phyloP scores from a whole-genome alignment of 495 filamentous ascomycete species.

The Penicillium manginii region DNA sequence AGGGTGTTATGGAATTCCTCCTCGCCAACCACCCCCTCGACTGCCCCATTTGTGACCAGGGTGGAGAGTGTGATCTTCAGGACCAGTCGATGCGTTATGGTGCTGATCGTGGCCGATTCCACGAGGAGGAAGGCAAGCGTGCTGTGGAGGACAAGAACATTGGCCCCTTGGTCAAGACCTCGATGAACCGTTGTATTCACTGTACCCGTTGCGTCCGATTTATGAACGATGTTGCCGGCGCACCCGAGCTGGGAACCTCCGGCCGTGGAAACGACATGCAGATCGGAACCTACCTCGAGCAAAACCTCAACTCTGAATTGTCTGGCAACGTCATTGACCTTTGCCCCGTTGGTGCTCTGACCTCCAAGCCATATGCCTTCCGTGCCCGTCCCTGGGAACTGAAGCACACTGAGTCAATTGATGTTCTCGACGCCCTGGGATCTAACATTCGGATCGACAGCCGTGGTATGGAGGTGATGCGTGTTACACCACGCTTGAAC shows the following conservation, averaged over 20 bases:
- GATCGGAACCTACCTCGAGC: constrained; percentile 96
- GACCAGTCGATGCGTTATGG: constrained; percentile 99
- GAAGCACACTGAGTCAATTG: constrained; percentile 89
- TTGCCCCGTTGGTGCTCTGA: constrained; percentile 94
- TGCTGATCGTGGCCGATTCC: constrained; percentile 92
- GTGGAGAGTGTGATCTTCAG: constrained; percentile 97
- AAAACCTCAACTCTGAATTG: constrained; percentile 86
- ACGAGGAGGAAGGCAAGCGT: constrained; percentile 92
- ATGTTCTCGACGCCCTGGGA: constrained; percentile 89
- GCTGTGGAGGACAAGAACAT: constrained; percentile 99
- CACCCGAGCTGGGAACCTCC: constrained; percentile 89
- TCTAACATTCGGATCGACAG: constrained; percentile 94
- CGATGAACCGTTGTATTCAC: constrained; percentile 99
- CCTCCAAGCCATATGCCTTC: constrained; percentile 97
- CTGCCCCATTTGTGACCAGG: constrained; percentile 98
- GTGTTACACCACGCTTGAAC: constrained; percentile 87
- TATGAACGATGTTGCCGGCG: constrained; percentile 95
- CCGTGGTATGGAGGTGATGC: constrained; percentile 95
- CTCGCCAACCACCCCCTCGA: constrained; percentile 97
- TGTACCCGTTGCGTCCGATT: constrained; percentile 98
- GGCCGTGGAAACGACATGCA: constrained; percentile 96
- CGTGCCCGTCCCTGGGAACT: constrained; percentile 95
- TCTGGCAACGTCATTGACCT: constrained; percentile 98
- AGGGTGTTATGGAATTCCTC: constrained; percentile 98
- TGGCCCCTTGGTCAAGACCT: constrained; percentile 97